phyloP scores from a whole-genome alignment of 2,329 filamentous ascomycete genomes.

The Aspergillus melleus region DNA sequence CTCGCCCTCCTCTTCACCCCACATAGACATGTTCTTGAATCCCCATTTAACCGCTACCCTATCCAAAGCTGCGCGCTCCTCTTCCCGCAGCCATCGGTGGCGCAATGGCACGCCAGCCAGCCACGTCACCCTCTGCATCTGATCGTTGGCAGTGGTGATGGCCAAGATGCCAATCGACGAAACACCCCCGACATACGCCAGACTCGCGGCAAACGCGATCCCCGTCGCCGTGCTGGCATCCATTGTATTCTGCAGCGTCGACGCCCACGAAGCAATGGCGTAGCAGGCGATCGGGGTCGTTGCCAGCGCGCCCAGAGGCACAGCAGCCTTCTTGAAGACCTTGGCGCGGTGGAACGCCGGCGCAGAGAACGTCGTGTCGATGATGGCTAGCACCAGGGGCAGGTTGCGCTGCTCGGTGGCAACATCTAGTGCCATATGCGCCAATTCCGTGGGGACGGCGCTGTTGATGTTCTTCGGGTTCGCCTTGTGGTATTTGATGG shows the following conservation, averaged over 20 bases:
- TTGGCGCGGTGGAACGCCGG: slow-evolving; percentile 46
- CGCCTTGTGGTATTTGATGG: slow-evolving; percentile 60
- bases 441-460: slow-evolving; percentile 70
- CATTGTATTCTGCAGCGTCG: slow-evolving; percentile 71
- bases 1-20: slow-evolving; percentile 85
- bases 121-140: slow-evolving; percentile 95
- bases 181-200: slow-evolving; percentile 81
- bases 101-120: slow-evolving; percentile 75
- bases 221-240: slow-evolving; percentile 71
- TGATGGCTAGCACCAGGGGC: slow-evolving; percentile 73
- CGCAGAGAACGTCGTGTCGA: slow-evolving; percentile 58
- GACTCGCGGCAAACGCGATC: slow-evolving; percentile 75
- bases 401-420: slow-evolving; percentile 80
- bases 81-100: slow-evolving; percentile 82
- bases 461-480: slow-evolving; percentile 69
- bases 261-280: slow-evolving; percentile 66
- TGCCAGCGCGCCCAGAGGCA: slow-evolving; percentile 42
- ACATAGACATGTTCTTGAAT: slow-evolving; percentile 74
- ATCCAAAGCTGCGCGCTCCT: slow-evolving; percentile 85
- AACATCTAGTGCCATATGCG: slow-evolving; percentile 71
- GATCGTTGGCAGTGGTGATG: slow-evolving; percentile 83
- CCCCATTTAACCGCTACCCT: slow-evolving; percentile 87
- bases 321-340: slow-evolving; percentile 42
- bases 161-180: slow-evolving; percentile 81
- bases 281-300: slow-evolving; percentile 52